phyloP scores from a whole-genome alignment of 2,329 filamentous ascomycete genomes.

The Diaporthe sp. region DNA sequence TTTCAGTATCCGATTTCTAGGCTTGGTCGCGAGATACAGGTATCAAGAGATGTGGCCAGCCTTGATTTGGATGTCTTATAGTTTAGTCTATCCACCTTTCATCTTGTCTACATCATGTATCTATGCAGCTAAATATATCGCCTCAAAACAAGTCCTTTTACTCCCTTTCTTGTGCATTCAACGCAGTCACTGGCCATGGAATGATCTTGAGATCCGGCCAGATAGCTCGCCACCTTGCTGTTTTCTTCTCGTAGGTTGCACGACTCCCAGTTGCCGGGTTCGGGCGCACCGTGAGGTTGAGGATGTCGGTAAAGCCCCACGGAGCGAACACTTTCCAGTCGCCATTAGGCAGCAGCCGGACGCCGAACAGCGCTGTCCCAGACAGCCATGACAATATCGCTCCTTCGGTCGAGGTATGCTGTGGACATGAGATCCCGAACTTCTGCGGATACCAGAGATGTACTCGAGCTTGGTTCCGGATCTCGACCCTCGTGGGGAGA shows the following conservation, averaged over 20 bases:
- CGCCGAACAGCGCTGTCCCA: conserved; percentile 53
- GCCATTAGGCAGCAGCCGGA: conserved; percentile 46
- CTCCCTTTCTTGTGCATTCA: not conserved
- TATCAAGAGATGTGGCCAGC: not conserved
- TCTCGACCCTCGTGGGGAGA: conserved; percentile 52
- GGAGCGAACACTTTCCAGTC: conserved; percentile 54
- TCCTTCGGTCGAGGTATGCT: conserved; percentile 49
- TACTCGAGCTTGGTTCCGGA: conserved; percentile 56
- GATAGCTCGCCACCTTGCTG: conserved; percentile 49
- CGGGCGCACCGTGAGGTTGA: conserved; percentile 52
- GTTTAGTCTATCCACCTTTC: not conserved
- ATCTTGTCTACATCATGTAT: not conserved
- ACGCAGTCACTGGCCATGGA: conserved; percentile 34
- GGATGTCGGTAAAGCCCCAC: conserved; percentile 53
- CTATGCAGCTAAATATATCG: not conserved
- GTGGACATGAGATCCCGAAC: conserved; percentile 50
- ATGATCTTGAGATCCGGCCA: conserved; percentile 49
- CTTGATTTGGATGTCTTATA: not conserved
- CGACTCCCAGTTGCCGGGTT: conserved; percentile 48
- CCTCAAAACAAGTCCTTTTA: not conserved
- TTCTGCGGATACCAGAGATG: conserved; percentile 55
- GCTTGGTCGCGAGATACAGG: not conserved
- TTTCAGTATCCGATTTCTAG: not conserved
- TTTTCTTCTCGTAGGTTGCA: conserved; percentile 51
- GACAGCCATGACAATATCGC: conserved; percentile 54